A percentile compares a stretch with the other conserved stretches of the same genome.
Evolutionary conservation across 441 rosid genomes (phyloP).

Genomic region (Pelargonium citronellum): DNA sequence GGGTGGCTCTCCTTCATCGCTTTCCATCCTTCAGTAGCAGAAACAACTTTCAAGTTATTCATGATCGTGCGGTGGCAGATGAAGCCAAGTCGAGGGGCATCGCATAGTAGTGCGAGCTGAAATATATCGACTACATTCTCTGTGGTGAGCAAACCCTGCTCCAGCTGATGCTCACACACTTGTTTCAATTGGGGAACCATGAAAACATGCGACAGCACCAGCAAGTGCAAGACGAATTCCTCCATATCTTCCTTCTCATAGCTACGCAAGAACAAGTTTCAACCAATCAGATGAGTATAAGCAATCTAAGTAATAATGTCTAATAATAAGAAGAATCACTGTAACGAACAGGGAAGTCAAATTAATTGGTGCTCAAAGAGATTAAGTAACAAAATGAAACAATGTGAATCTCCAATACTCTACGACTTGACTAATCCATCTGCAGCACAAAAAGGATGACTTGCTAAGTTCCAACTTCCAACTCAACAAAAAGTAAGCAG

Average conservation of each 20-base stretch:
- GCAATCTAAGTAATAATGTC: not conserved
- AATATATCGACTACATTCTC: slow-evolving; percentile 19
- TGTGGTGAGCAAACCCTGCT: slow-evolving; percentile 3
- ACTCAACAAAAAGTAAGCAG: not conserved
- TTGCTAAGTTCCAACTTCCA: not conserved
- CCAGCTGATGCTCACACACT: slow-evolving; percentile 17
- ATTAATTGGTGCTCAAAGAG: not conserved
- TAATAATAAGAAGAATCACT: not conserved
- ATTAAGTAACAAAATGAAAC: too few relatives aligned
- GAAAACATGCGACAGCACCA: slow-evolving; percentile 20
- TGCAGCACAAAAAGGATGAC: too few relatives aligned
- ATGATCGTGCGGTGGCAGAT: slow-evolving; percentile 62
- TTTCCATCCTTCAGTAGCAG: slow-evolving; percentile 61
- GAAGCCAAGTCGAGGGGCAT: slow-evolving; percentile 68
- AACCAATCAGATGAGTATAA: not conserved
- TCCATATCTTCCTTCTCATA: slow-evolving; percentile 19
- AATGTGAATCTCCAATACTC: not conserved
- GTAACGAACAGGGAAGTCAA: not conserved
- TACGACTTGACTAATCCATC: not conserved
- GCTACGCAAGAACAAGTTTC: slow-evolving; percentile 12
- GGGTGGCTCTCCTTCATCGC: slow-evolving; percentile 82
- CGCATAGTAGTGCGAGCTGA: slow-evolving; percentile 83
- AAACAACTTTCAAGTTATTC: slow-evolving; percentile 42
- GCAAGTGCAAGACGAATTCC: slow-evolving; percentile 16
- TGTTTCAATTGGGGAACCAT: slow-evolving; percentile 18